Evolutionary conservation across 768 basidiomycete genomes (phyloP).

Genomic region (Melanogaster broomeanus): DNA sequence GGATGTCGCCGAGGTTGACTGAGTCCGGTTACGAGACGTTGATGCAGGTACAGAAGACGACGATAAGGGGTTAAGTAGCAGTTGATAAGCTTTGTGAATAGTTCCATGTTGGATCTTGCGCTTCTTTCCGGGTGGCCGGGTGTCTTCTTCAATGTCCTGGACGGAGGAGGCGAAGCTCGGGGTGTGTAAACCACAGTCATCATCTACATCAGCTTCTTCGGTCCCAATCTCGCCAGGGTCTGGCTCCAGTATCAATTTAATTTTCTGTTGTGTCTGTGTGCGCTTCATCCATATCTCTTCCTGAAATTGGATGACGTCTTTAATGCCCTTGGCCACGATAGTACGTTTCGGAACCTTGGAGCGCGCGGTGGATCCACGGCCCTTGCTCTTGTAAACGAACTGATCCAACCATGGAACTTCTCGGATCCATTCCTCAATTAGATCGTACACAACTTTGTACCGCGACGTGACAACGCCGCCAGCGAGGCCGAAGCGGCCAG

Average conservation of each 20-base stretch:
- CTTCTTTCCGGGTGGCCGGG: slow-evolving; percentile 28
- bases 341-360: slow-evolving; percentile 64
- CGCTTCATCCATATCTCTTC: slow-evolving; percentile 57
- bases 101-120: slow-evolving; percentile 31
- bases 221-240: slow-evolving; percentile 31
- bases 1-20: slow-evolving; percentile 6
- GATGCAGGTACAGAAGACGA: slow-evolving; percentile 19
- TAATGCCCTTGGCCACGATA: slow-evolving; percentile 65
- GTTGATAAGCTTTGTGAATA: slow-evolving; percentile 50
- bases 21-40: neutral
- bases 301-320: slow-evolving; percentile 70
- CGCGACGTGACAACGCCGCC: slow-evolving; percentile 64
- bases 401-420: slow-evolving; percentile 76
- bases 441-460: slow-evolving; percentile 66
- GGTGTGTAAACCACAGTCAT: slow-evolving; percentile 11
- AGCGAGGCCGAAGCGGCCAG: slow-evolving; percentile 47
- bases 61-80: slow-evolving; percentile 60
- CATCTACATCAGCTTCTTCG: slow-evolving; percentile 31
- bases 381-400: slow-evolving; percentile 41
- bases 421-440: slow-evolving; percentile 57
- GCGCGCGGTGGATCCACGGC: slow-evolving; percentile 41
- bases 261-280: slow-evolving; percentile 35
- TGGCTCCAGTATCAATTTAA: slow-evolving; percentile 40
- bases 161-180: slow-evolving; percentile 12
- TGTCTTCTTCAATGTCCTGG: neutral